Conservation (phyloP, 2,329 filamentous ascomycete genomes). For the Pseudogymnoascus sp. region DNA sequence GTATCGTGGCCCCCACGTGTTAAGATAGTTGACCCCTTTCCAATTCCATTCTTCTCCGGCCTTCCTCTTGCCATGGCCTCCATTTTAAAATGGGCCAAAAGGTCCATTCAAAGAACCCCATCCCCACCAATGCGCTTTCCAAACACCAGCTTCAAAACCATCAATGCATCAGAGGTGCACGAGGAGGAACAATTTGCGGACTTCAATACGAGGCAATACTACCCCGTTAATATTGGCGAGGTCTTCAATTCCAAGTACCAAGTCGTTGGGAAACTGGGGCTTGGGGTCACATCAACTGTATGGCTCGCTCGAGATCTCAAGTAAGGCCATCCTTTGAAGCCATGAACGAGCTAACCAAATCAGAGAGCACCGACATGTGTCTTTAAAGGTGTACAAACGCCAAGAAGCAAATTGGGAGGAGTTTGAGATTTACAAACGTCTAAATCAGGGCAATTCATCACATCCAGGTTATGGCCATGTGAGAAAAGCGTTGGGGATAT, state of each 20-base stretch:
- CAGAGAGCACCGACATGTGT: constrained; percentile 9
- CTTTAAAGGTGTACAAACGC: constrained; percentile 13
- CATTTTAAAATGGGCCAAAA: background rate
- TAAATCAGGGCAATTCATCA: constrained; percentile 21
- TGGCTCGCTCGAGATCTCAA: constrained; percentile 16
- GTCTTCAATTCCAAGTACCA: constrained; percentile 17
- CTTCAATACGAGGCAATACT: constrained; percentile 13
- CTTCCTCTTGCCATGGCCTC: background rate
- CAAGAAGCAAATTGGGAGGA: constrained; percentile 22
- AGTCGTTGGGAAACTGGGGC: constrained; percentile 18
- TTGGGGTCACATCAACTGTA: constrained; percentile 15
- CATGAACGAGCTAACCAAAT: background rate
- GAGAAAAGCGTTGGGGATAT: constrained; percentile 30
- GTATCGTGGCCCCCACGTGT: background rate
- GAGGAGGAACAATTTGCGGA: constrained; percentile 15
- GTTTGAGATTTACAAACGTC: constrained; percentile 34
- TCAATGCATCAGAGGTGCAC: background rate
- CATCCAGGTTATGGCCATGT: constrained; percentile 29
- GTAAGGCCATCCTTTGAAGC: constrained; percentile 9
- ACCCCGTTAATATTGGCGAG: constrained; percentile 17
- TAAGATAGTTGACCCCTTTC: background rate
- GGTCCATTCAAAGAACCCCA: background rate
- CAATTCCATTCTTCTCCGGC: background rate
- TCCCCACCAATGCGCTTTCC: constrained; percentile 7
- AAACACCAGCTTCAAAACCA: constrained; percentile 5